These are phyloP conservation scores for Monosporozyma siamensis DNA, from an alignment of 805 yeast species.

Conservation along the genomic window DNA sequence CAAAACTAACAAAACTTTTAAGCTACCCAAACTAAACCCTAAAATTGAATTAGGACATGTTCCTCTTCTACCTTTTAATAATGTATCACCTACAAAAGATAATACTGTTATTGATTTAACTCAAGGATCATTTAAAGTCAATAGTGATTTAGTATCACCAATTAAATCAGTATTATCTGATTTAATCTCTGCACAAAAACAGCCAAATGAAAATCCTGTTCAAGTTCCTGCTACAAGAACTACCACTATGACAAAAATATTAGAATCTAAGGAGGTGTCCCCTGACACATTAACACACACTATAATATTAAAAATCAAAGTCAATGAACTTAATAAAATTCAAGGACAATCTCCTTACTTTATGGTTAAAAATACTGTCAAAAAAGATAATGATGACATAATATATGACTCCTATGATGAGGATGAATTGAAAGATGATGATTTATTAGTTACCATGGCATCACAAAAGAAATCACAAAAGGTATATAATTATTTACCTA, in stretches of 20 bases:
- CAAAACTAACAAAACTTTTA: neutral
- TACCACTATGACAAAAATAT: slow-evolving; percentile 10
- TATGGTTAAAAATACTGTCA: neutral
- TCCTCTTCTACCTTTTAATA: neutral
- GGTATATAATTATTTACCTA: too few relatives aligned
- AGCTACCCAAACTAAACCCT: neutral
- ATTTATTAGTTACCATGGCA: neutral
- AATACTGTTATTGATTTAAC: slow-evolving; percentile 11
- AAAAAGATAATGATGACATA: neutral
- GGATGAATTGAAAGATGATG: neutral
- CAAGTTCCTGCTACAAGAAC: slow-evolving; percentile 29
- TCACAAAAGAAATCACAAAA: neutral
- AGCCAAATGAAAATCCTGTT: slow-evolving; percentile 2
- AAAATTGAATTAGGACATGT: neutral
- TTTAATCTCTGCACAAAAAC: neutral
- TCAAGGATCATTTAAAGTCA: slow-evolving; percentile 25
- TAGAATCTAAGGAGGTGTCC: neutral
- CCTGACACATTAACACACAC: neutral
- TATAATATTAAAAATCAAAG: neutral
- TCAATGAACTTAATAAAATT: neutral
- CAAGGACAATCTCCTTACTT: neutral
- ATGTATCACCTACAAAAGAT: neutral
- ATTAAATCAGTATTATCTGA: slow-evolving; percentile 9
- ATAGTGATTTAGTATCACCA: slow-evolving; percentile 23
- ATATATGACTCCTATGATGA: slow-evolving; percentile 2